Percentiles rank a stretch among this genome's conserved stretches.
Conservation (phyloP, 108 stramenopile genomes). For the Nitzschia palea region DNA sequence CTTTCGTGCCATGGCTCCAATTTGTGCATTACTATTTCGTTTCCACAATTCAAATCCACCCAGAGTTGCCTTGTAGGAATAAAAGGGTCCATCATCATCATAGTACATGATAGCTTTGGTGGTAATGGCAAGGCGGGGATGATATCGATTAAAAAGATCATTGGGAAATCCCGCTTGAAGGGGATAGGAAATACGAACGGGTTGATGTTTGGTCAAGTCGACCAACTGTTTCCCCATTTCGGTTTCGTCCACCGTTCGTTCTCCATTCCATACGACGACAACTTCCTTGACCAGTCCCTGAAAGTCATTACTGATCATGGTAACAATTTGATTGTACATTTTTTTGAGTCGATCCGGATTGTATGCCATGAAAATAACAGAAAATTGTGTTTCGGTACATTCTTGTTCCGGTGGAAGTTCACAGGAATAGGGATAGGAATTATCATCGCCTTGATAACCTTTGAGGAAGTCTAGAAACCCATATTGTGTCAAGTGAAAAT, state of each 20-base stretch:
- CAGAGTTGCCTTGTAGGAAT: slow-evolving; percentile 57
- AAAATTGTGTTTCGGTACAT: slow-evolving; percentile 50
- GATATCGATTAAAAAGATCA: slow-evolving; percentile 87
- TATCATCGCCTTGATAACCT: background rate
- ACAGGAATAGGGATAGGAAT: slow-evolving; percentile 40
- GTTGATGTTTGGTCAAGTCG: slow-evolving; percentile 21
- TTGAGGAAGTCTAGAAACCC: slow-evolving; percentile 43
- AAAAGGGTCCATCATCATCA: slow-evolving; percentile 92
- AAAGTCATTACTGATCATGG: slow-evolving; percentile 28
- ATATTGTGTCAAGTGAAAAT: slow-evolving; percentile 28
- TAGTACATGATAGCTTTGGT: slow-evolving; percentile 88
- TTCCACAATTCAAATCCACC: slow-evolving; percentile 88
- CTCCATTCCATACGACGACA: slow-evolving; percentile 86
- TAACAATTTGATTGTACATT: slow-evolving; percentile 34
- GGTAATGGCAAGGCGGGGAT: slow-evolving; percentile 67
- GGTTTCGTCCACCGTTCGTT: slow-evolving; percentile 48
- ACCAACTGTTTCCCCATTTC: slow-evolving; percentile 48
- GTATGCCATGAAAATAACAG: slow-evolving; percentile 67
- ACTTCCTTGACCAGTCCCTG: slow-evolving; percentile 51
- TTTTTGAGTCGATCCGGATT: slow-evolving; percentile 52
- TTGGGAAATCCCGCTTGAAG: slow-evolving; percentile 71
- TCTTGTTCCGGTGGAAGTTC: slow-evolving; percentile 48
- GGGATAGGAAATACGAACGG: slow-evolving; percentile 80
- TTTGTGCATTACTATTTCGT: slow-evolving; percentile 80
- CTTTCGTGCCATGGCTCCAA: slow-evolving; percentile 80